phyloP scores from a whole-genome alignment of 352 stramenopile genomes.

The Phytophthora syringae region DNA sequence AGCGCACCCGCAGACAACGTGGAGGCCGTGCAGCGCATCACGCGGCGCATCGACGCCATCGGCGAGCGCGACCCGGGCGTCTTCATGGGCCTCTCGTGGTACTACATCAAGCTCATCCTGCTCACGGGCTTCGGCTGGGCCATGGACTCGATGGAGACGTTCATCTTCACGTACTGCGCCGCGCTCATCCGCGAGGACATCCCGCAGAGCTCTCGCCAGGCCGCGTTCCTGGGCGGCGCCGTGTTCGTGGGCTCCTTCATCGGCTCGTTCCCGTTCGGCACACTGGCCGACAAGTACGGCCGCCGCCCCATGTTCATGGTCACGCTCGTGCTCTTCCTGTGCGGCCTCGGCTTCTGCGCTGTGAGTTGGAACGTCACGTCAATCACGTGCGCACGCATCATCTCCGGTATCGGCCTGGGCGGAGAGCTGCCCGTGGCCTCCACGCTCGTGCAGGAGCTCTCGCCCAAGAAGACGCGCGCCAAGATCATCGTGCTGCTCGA shows the following conservation, averaged over 20 bases:
- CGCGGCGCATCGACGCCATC: constrained; percentile 68
- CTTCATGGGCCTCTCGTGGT: constrained; percentile 68
- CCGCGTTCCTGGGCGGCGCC: constrained; percentile 51
- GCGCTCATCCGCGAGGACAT: constrained; percentile 55
- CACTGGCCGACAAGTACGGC: constrained; percentile 68
- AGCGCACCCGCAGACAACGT: constrained; percentile 38
- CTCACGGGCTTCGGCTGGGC: constrained; percentile 74
- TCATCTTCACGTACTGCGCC: constrained; percentile 69
- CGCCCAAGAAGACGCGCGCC: constrained; percentile 58
- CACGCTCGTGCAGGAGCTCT: constrained; percentile 70
- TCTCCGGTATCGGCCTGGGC: constrained; percentile 68
- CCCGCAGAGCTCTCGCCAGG: constrained; percentile 37
- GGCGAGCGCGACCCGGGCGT: constrained; percentile 55
- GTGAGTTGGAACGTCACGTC: constrained; percentile 60
- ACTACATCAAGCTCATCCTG: constrained; percentile 73
- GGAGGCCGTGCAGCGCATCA: constrained; percentile 68
- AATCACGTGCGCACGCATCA: constrained; percentile 61
- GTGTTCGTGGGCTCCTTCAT: constrained; percentile 75
- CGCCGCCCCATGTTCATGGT: constrained; percentile 73
- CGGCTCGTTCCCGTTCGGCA: constrained; percentile 64
- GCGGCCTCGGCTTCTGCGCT: constrained; percentile 54
- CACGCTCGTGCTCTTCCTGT: constrained; percentile 69
- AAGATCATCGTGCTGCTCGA: constrained; percentile 76
- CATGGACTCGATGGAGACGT: constrained; percentile 81
- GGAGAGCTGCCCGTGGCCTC: constrained; percentile 66